Percentiles rank a stretch among this genome's conserved stretches.
phyloP scores from a whole-genome alignment of 2,329 filamentous ascomycete genomes.

The Sarocladium oryzae region DNA sequence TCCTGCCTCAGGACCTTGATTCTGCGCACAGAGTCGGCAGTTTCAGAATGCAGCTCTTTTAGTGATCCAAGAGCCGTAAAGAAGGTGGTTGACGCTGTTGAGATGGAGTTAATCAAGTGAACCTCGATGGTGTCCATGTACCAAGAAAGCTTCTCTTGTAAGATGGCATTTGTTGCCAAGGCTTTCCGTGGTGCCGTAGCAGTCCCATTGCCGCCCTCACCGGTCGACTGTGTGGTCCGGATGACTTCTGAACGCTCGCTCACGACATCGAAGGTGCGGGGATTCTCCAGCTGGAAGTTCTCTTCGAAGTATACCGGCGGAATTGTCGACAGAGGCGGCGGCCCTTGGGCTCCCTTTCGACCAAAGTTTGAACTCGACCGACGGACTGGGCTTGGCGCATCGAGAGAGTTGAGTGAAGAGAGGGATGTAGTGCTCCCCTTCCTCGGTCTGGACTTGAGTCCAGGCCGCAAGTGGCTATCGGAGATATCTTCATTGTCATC shows the following conservation, averaged over 20 bases:
- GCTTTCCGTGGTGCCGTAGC: conserved; percentile 65
- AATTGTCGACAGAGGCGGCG: conserved; percentile 85
- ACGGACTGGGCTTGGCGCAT: conserved; percentile 35
- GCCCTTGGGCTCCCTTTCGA: conserved; percentile 60
- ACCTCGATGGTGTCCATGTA: conserved; percentile 99
- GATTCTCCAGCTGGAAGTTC: conserved; percentile 91
- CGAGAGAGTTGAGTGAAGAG: conserved; percentile 44
- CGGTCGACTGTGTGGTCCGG: conserved; percentile 50
- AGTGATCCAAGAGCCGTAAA: conserved; percentile 90
- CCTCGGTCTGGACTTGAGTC: conserved; percentile 20
- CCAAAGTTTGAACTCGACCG: conserved; percentile 41
- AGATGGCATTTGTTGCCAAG: conserved; percentile 88
- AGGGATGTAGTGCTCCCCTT: conserved; percentile 36
- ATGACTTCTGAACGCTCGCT: conserved; percentile 96
- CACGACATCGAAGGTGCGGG: conserved; percentile 90
- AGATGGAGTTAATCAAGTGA: conserved; percentile 93
- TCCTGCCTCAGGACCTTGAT: conserved; percentile 79
- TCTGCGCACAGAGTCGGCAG: conserved; percentile 79
- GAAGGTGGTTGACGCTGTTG: conserved; percentile 89
- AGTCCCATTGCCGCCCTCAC: conserved; percentile 52
- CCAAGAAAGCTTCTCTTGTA: conserved; percentile 98
- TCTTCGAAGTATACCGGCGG: conserved; percentile 92
- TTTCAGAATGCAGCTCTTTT: conserved; percentile 85
- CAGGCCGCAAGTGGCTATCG: conserved; percentile 43
- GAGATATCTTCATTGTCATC: conserved; percentile 33